Evolutionary conservation across 2,329 filamentous ascomycete genomes (phyloP).

Genomic region (Biscogniauxia mediterranea): DNA sequence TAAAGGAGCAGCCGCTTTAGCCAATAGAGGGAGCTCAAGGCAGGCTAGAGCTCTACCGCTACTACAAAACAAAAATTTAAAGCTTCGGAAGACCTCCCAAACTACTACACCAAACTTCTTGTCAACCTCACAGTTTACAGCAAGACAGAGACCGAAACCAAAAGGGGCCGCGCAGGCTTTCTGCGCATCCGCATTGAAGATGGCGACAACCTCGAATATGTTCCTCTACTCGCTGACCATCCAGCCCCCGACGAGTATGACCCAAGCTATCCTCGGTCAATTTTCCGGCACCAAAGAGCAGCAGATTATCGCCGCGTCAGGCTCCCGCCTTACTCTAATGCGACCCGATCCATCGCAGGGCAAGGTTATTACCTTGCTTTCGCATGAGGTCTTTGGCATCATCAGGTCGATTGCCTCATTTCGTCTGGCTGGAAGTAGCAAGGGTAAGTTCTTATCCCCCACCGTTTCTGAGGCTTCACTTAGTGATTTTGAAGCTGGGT

Average conservation of each 20-base stretch:
- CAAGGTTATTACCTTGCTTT: constrained; percentile 80
- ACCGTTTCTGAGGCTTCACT: constrained; percentile 52
- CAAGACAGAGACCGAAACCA: constrained; percentile 2
- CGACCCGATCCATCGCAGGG: constrained; percentile 82
- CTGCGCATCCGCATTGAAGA: constrained; percentile 44
- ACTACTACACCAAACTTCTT: constrained; percentile 2
- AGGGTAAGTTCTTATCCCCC: constrained; percentile 69
- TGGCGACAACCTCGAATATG: constrained; percentile 98
- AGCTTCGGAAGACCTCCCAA: constrained; percentile 12
- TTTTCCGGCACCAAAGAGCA: constrained; percentile 96
- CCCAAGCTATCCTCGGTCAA: constrained; percentile 88
- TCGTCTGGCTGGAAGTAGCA: constrained; percentile 86
- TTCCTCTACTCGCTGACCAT: constrained; percentile 98
- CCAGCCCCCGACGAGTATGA: constrained; percentile 85
- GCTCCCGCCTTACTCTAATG: constrained; percentile 83
- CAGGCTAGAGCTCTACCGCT: constrained; percentile 13
- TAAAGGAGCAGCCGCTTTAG: not conserved
- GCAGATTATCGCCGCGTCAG: constrained; percentile 91
- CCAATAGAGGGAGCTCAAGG: not conserved
- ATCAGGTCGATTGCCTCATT: constrained; percentile 87
- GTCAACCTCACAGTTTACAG: constrained; percentile 7
- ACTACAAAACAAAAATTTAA: constrained; percentile 19
- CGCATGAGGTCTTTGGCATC: constrained; percentile 95
- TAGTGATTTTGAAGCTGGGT: constrained; percentile 70
- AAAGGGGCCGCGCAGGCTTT: constrained; percentile 33